Conservation (phyloP, 352 stramenopile genomes). For the Globisporangium rhizosaccharum region DNA sequence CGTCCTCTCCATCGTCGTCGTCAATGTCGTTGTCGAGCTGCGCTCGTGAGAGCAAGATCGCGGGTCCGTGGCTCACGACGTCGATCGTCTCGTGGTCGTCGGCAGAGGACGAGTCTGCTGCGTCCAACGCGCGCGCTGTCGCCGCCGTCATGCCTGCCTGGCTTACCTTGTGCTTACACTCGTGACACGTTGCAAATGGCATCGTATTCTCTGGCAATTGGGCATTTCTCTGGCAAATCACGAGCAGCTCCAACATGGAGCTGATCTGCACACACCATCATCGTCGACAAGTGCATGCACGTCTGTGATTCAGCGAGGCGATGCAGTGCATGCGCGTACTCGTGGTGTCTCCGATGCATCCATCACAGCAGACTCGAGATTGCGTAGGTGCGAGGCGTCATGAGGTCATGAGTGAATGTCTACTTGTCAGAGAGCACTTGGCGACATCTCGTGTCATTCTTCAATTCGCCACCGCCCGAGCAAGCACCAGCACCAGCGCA, state of each 20-base stretch:
- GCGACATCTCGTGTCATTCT: not conserved
- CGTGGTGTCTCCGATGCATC: too few relatives aligned
- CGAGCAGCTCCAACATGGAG: too few relatives aligned
- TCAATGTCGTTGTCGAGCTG: not conserved
- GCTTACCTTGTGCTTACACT: not conserved
- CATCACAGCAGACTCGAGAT: too few relatives aligned
- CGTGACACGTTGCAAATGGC: too few relatives aligned
- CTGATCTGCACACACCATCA: too few relatives aligned
- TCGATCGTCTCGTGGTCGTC: constrained; percentile 38
- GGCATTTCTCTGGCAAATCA: too few relatives aligned
- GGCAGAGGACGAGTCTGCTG: constrained; percentile 2
- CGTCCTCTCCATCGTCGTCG: constrained; percentile 3
- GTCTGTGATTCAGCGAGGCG: too few relatives aligned
- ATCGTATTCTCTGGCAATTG: too few relatives aligned
- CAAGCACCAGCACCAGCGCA: not conserved
- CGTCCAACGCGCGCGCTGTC: not conserved
- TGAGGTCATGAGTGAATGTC: too few relatives aligned
- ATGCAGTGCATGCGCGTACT: too few relatives aligned
- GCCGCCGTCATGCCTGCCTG: constrained; percentile 1
- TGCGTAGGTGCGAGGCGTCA: too few relatives aligned
- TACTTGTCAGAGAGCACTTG: not conserved
- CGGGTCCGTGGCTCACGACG: constrained; percentile 25
- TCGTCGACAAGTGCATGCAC: too few relatives aligned
- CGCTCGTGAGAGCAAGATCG: constrained; percentile 7
- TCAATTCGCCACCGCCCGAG: not conserved